A percentile compares a stretch with the other conserved stretches of the same genome.
Evolutionary conservation across 192 early-diverging fungal species (phyloP).

Genomic region (Coemansia sp.): DNA sequence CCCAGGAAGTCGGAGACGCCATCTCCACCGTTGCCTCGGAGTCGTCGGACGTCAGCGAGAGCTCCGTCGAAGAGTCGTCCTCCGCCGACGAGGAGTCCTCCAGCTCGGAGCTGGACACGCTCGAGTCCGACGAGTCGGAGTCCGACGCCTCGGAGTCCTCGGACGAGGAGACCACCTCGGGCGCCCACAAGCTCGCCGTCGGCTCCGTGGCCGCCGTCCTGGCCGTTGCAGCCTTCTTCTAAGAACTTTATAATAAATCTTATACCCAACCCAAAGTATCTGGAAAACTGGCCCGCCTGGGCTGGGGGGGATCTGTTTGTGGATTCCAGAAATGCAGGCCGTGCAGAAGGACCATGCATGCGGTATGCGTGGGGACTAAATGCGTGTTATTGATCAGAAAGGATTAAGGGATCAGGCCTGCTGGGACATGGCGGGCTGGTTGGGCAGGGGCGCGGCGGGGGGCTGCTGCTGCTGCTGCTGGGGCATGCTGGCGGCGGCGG

Average conservation of each 20-base stretch:
- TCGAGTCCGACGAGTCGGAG: neutral
- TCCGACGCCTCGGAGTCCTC: neutral
- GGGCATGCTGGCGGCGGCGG: constrained; percentile 16
- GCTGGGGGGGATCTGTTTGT: no score
- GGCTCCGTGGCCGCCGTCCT: constrained; percentile 30
- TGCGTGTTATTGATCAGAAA: no score
- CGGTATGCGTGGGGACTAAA: no score
- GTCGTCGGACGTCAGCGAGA: constrained; percentile 1
- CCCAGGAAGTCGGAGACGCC: constrained; percentile 14
- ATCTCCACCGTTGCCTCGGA: constrained; percentile 1
- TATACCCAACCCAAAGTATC: no score
- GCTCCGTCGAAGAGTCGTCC: constrained; percentile 5
- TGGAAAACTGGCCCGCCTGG: no score
- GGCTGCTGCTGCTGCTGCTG: constrained; percentile 23
- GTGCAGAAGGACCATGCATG: no score
- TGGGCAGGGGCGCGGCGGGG: constrained; percentile 24
- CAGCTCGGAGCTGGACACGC: neutral
- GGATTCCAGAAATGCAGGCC: no score
- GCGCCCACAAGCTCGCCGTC: constrained; percentile 34
- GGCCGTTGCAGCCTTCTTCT: constrained; percentile 46
- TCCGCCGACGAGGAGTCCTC: constrained; percentile 7
- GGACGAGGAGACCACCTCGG: constrained; percentile 7
- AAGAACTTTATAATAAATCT: constrained; percentile 5
- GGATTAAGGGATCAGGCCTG: neutral
- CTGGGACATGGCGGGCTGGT: constrained; percentile 17